Evolutionary conservation across 208 protist species (phyloP), one percentile per base, ranked within the genome.

Genomic region (Novymonas esmeraldas): DNA sequence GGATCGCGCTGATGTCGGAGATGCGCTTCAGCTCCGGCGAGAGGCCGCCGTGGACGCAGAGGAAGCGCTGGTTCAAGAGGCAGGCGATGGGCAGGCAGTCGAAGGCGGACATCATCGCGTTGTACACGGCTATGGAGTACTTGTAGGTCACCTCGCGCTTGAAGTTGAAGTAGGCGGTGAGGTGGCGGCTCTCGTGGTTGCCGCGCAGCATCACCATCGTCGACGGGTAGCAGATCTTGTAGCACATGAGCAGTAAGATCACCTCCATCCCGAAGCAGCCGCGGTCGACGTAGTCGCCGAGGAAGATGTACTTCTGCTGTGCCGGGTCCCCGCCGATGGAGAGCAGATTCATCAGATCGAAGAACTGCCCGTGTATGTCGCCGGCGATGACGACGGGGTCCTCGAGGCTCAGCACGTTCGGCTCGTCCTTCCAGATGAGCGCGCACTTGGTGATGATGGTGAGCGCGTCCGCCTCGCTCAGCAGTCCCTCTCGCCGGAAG

Each of bases 131-230:
- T 13, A 82, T 62, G 2, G 88, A 89, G 73, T 98, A 98, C 77
- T 98, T 98, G 78, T 94, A 92, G 72, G 87, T 64, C 36, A 95
- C 96, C 78, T 99, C 98, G 20, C 82, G 73, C 78, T 98, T 98
- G 70, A 98, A 99, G 58, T 98, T 99, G 70, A 99, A 99, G 75
- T 98, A 98, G 20, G 97, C 95, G 13, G 97, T 98, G 7, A 99
- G 77, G 64, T 99, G 97, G n/a, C 97, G 81, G 61, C 95, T 98
- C 77, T 99, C 98, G 74, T 99, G 98, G 79, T 99, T 99, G 41
- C 98, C 98, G 63, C 98, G 90, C 4, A 99, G 70, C 71, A 99
- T 87, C 24, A 94, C 86, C 64, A 99, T 91, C 0, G 80, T 89
- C 13, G 87, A 73, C 7, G 97, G 96, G 68, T 97, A 98, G 42